Percentiles rank a stretch among this genome's conserved stretches.
These are phyloP conservation scores for Candida suzukii DNA, from an alignment of 805 yeast species.

Conservation along the genomic window DNA sequence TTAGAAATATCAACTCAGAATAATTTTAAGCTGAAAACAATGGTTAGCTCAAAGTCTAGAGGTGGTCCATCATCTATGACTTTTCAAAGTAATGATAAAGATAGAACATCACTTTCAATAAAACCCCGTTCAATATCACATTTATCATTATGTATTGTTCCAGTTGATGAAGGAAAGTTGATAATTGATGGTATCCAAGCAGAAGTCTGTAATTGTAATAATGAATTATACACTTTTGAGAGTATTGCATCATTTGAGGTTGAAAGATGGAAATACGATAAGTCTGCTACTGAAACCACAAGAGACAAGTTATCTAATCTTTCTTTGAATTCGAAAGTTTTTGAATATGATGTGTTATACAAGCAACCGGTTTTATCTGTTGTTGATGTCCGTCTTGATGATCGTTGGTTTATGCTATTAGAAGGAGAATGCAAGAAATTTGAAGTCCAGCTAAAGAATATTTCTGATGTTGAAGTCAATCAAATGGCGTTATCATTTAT, in stretches of 20 bases:
- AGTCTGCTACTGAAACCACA: not conserved
- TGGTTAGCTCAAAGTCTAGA: not conserved
- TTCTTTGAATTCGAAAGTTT: not conserved
- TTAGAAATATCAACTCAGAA: conserved; percentile 30
- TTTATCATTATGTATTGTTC: conserved; percentile 39
- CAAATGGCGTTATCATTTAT: conserved; percentile 53
- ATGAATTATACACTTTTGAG: conserved; percentile 31
- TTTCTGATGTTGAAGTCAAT: conserved; percentile 49
- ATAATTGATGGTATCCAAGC: conserved; percentile 45
- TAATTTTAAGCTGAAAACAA: conserved; percentile 20
- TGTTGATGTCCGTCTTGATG: conserved; percentile 44
- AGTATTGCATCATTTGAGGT: not conserved
- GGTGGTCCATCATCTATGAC: not conserved
- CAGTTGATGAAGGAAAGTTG: conserved; percentile 41
- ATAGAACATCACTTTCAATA: conserved; percentile 20
- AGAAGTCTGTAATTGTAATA: conserved; percentile 41
- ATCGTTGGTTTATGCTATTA: conserved; percentile 65
- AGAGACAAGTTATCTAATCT: not conserved
- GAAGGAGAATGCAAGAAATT: conserved; percentile 66
- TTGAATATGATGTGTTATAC: conserved; percentile 14
- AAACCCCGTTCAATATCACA: conserved; percentile 29
- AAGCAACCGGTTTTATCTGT: conserved; percentile 57
- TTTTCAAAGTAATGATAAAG: not conserved
- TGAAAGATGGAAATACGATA: not conserved
- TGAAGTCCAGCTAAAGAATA: conserved; percentile 47